Conservation (phyloP, 192 early-diverging fungal species). For the Coemansia sp. region DNA sequence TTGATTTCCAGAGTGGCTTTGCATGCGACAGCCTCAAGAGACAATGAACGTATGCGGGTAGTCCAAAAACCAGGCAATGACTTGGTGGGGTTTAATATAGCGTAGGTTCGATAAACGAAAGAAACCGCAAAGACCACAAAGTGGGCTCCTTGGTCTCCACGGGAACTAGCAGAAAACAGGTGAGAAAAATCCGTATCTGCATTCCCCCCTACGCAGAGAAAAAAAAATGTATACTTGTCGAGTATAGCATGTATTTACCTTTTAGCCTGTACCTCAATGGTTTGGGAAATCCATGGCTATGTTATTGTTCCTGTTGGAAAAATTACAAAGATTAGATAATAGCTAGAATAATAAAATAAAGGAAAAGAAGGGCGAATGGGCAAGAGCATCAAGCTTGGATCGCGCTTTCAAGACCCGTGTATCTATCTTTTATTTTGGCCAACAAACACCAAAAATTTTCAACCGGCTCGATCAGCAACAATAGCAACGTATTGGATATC, state of each 20-base stretch:
- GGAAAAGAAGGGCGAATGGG: not conserved
- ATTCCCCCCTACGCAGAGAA: constrained; percentile 11
- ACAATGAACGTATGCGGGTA: not conserved
- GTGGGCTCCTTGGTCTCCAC: not conserved
- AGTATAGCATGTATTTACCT: not conserved
- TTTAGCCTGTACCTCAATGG: not conserved
- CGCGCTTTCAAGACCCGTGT: no score
- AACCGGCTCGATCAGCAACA: not conserved
- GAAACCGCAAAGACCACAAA: not conserved
- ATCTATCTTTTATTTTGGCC: not conserved
- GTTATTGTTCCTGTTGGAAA: no score
- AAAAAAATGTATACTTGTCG: constrained; percentile 1
- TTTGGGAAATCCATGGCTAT: no score
- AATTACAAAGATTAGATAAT: not conserved
- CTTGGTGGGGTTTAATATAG: constrained; percentile 17
- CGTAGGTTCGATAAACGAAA: constrained; percentile 28
- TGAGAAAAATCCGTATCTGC: constrained; percentile 11
- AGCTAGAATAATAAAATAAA: not conserved
- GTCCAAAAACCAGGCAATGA: constrained; percentile 46
- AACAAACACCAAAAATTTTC: not conserved
- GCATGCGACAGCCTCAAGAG: not conserved
- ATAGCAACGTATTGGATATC: not conserved
- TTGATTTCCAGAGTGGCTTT: constrained; percentile 35
- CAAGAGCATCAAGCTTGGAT: no score
- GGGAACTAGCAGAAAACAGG: constrained; percentile 9